Base-by-base conservation (phyloP, 2,329 filamentous ascomycete species). In the Hypoxylon sp. region DNA sequence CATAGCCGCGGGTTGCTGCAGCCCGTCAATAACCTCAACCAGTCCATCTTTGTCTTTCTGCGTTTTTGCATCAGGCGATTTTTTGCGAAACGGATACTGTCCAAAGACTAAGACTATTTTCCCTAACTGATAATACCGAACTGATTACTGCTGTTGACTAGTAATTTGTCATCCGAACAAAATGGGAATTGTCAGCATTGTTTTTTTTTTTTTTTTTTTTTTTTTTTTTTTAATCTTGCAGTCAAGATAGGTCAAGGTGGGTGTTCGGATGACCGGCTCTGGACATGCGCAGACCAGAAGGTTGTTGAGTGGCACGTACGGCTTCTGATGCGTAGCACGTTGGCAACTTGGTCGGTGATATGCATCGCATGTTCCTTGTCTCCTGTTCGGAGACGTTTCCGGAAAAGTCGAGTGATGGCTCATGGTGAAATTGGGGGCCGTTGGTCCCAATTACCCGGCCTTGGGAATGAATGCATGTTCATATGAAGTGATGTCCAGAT, bases 401-500 rank as follows among this genome's bases (percentile, higher is more conserved):
- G 49, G 47, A 49, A 47, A 47, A 62, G 24, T 56, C 50, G 51
- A 57, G 51, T 44, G 58, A 24, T 50, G 11, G 41, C 15, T 58
- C 57, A 64, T 22, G 34, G 43, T 50, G 41, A 26, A 46, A n/a
- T 48, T 28, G 32, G 41, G 51, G 30, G 30, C 19, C 26, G 34
- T 56, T 32, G 19, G 22, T 28, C 56, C 41, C 52, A 51, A 24
- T 68, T 66, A 68, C 46, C 59, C 50, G n/a, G 20, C 59, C 41
- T 64, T 56, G 49, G 80, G 76, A 47, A 74, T 74, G 50, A 91
- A 71, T 32, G 85, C 84, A 47, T 77, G 80, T 76, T 94, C 89
- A 74, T 97, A 97, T 46, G 85, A 83, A 32, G 86, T 83, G 56
- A 97, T 72, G 62, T 91, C 85, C 66, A 97, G 76, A 4, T 89